These are phyloP conservation scores for Rhododendron simsii DNA, from an alignment of 148 eudicot genomes.

Conservation along the genomic window DNA sequence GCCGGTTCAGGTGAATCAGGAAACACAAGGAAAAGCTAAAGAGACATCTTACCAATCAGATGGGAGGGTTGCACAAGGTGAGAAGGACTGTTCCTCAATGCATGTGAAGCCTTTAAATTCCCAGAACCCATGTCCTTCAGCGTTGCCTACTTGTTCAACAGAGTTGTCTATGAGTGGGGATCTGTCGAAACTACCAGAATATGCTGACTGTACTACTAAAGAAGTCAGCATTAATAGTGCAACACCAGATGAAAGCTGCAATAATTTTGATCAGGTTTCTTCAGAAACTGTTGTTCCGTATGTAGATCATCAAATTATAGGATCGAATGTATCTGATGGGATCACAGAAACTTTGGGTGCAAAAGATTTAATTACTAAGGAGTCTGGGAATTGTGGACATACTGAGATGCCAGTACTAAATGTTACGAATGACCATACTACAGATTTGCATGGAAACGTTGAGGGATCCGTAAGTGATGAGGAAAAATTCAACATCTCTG, in stretches of 20 bases:
- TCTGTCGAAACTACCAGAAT: conserved; percentile 13
- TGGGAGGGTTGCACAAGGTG: conserved; percentile 20
- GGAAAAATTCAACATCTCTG: conserved; percentile 24
- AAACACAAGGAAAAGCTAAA: background rate
- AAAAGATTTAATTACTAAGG: conserved; percentile 2
- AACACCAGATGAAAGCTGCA: background rate
- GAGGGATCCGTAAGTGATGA: conserved; percentile 25
- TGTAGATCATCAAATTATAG: background rate
- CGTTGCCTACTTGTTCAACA: conserved; percentile 13
- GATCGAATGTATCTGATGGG: background rate
- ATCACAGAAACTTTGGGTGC: background rate
- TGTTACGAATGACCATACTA: background rate
- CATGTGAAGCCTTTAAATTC: conserved; percentile 13
- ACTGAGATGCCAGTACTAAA: background rate
- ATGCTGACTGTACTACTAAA: conserved; percentile 10
- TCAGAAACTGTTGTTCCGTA: conserved; percentile 5
- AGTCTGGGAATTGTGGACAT: conserved; percentile 1
- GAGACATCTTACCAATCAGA: conserved; percentile 2
- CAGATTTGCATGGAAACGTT: background rate
- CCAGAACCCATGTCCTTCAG: conserved; percentile 8
- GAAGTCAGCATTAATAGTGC: background rate
- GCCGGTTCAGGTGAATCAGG: conserved; percentile 13
- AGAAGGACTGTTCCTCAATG: conserved; percentile 15
- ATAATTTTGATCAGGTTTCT: conserved; percentile 8
- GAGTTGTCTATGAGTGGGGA: conserved; percentile 18